These are phyloP conservation scores for Suhomyces canberraensis DNA, from an alignment of 805 yeast genomes.

Conservation along the genomic window DNA sequence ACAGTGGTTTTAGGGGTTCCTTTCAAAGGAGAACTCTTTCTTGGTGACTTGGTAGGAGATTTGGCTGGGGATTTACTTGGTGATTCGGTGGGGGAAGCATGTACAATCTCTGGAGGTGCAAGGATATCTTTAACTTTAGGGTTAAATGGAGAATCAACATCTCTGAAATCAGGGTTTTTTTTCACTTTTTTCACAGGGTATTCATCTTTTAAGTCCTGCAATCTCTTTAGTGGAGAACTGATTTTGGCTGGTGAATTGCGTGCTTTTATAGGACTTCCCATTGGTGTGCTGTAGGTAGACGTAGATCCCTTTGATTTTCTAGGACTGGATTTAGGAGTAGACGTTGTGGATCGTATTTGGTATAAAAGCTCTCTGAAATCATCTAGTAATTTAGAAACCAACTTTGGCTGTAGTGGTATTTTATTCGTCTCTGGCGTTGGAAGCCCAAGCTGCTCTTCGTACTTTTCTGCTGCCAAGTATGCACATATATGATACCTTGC, in stretches of 20 bases:
- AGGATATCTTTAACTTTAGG: slow-evolving; percentile 11
- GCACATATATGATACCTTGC: slow-evolving; percentile 72
- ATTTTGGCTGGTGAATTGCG: slow-evolving; percentile 19
- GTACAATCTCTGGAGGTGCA: not conserved
- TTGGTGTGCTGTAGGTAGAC: slow-evolving; percentile 1
- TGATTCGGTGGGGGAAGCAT: not conserved
- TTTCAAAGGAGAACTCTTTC: not conserved
- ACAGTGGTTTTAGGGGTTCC: slow-evolving; percentile 3
- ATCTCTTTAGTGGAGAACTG: slow-evolving; percentile 37
- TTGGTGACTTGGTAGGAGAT: slow-evolving; percentile 3
- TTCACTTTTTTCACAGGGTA: slow-evolving; percentile 1
- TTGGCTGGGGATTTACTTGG: not conserved
- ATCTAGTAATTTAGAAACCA: slow-evolving; percentile 39
- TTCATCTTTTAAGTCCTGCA: slow-evolving; percentile 24
- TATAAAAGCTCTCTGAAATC: slow-evolving; percentile 44
- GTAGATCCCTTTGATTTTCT: slow-evolving; percentile 5
- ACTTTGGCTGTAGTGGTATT: slow-evolving; percentile 56
- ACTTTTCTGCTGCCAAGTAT: slow-evolving; percentile 52
- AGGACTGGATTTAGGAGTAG: slow-evolving; percentile 19
- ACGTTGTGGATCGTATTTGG: slow-evolving; percentile 15
- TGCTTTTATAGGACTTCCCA: not conserved
- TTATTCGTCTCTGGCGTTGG: slow-evolving; percentile 48
- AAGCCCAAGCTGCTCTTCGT: slow-evolving; percentile 39
- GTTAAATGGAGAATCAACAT: slow-evolving; percentile 27
- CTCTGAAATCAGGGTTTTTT: slow-evolving; percentile 12